phyloP scores from a whole-genome alignment of 2,329 filamentous ascomycete genomes.

The Monosporascus sp. region DNA sequence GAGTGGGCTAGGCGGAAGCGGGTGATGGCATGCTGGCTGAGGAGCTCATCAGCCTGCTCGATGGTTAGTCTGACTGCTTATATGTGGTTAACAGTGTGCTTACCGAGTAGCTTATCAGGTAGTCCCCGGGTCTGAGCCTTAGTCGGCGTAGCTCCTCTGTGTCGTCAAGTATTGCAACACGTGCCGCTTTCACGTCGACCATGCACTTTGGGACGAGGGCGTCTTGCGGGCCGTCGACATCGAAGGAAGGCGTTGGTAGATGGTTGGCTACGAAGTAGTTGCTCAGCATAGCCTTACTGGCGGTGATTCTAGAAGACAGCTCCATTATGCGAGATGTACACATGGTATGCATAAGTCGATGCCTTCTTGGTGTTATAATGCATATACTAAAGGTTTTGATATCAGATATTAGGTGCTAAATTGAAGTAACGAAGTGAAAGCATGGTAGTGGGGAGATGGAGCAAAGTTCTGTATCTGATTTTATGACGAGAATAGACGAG shows the following conservation, averaged over 20 bases:
- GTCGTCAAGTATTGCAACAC: conserved; percentile 16
- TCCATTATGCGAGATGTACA: conserved; percentile 9
- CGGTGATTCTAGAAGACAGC: conserved; percentile 8
- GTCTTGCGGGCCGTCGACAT: conserved; percentile 11
- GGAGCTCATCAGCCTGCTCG: conserved; percentile 14
- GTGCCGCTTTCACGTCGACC: conserved; percentile 7
- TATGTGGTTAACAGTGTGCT: background rate
- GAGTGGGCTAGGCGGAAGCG: conserved; percentile 16
- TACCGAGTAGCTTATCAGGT: conserved; percentile 15
- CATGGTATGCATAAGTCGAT: background rate
- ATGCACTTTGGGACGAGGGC: conserved; percentile 9
- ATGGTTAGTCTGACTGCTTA: background rate
- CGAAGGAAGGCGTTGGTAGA: conserved; percentile 13
- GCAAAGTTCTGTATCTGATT: no score
- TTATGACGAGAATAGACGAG: no score
- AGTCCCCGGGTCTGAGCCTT: conserved; percentile 16
- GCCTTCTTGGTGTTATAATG: no score
- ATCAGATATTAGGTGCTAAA: no score
- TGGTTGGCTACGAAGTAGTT: conserved; percentile 6
- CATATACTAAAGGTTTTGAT: no score
- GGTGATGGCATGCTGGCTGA: conserved; percentile 20
- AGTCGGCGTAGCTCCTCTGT: conserved; percentile 15
- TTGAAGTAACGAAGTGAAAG: no score
- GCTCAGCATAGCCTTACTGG: conserved; percentile 5
- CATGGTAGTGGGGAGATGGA: no score